Evolutionary conservation across 352 stramenopile genomes (phyloP), one percentile per base, ranked within the genome.

Genomic region (Phytophthora citrophthora): DNA sequence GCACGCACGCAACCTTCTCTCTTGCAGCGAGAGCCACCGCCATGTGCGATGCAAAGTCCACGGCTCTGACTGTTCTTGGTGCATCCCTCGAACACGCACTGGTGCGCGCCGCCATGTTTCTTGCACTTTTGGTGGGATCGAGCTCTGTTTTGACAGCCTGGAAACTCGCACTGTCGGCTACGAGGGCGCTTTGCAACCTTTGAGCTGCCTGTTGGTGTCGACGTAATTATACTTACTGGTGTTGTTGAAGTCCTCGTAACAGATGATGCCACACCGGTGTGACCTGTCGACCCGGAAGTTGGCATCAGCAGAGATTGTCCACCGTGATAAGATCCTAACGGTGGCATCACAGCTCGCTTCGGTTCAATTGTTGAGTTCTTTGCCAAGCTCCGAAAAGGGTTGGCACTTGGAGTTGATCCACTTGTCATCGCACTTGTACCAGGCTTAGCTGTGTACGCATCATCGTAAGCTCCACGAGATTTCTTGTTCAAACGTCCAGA

Each of bases 41-140:
- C 88, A 54, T 96, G 88, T 3, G 88, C 86, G 47, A 94, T 94
- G 68, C 88, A 96, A 41, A 96, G 57, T 11, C 88, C 88, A 6
- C 88, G 83, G 64, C 86, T 94, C 72, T 96, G 86, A 57, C 83
- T 93, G 76, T 95, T 96, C 74, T 96, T 96, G 53, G 72, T 79
- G 64, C 88, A 96, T 5, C 88, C 88, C 64, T 91, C 83, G 43
- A 89, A 90, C 16, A 90, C 83, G 34, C 88, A 96, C 50, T 91
- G 88, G 43, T 93, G 85, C 2, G 86, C 88, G n/a, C 88, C 88
- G 23, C 88, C 88, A 62, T 96, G 88, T 31, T 95, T 96, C 64
- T 96, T 96, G 83, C 88, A 96, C 52, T 93, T 91, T 56, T 94
- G 86, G 56, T 96, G 86, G 26, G 85, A 93, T 39, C 86, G 82